Percentiles rank a stretch among this genome's conserved stretches.
These are phyloP conservation scores for Epichloe festucae DNA, from an alignment of 2,329 filamentous ascomycete species.

Conservation along the genomic window DNA sequence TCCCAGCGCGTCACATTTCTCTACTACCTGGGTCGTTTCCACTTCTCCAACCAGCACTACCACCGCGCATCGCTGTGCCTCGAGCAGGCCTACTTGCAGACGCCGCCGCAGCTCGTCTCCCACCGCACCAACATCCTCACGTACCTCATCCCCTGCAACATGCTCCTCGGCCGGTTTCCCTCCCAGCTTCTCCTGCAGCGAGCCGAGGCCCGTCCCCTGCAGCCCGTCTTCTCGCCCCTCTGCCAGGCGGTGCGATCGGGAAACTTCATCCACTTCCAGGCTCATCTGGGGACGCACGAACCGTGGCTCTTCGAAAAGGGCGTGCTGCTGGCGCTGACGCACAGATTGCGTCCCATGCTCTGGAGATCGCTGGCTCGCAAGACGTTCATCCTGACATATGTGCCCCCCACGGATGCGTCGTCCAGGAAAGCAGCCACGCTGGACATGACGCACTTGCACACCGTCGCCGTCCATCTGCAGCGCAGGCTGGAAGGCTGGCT, in stretches of 20 bases:
- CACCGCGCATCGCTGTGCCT: conserved; percentile 62
- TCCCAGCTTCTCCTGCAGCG: conserved; percentile 50
- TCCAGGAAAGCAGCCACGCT: conserved; percentile 59
- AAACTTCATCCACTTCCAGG: conserved; percentile 61
- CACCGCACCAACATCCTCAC: conserved; percentile 73
- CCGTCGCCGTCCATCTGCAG: conserved; percentile 53
- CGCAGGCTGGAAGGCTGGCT: conserved; percentile 46
- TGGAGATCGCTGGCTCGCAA: conserved; percentile 74
- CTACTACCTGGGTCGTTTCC: conserved; percentile 85
- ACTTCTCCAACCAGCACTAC: conserved; percentile 76
- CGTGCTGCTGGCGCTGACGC: conserved; percentile 61
- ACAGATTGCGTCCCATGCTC: conserved; percentile 66
- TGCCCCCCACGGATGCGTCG: conserved; percentile 43
- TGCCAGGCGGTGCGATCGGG: conserved; percentile 59
- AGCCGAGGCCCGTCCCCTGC: conserved; percentile 48
- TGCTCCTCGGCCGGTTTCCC: conserved; percentile 76
- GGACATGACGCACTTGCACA: conserved; percentile 55
- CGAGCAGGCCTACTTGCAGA: conserved; percentile 67
- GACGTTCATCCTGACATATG: conserved; percentile 66
- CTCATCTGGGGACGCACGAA: conserved; percentile 49
- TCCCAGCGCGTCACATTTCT: conserved; percentile 83
- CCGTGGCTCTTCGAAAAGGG: conserved; percentile 66
- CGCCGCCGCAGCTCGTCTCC: conserved; percentile 43
- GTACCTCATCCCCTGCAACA: conserved; percentile 70
- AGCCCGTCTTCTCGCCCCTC: conserved; percentile 58